phyloP scores from a whole-genome alignment of 2,329 filamentous ascomycete genomes.

The Fusarium cyanostomum region DNA sequence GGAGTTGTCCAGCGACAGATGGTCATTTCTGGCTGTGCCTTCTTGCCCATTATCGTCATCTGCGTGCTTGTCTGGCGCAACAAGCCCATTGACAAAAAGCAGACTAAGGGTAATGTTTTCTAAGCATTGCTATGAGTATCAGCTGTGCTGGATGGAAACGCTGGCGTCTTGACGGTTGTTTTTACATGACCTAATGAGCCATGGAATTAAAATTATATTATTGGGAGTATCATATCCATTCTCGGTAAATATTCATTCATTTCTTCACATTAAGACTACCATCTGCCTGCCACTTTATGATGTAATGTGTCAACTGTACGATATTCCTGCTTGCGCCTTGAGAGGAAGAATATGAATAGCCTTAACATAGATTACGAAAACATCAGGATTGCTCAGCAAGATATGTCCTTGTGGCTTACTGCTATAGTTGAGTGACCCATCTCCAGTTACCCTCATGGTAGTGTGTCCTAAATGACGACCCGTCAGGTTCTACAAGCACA shows the following conservation, averaged over 20 bases:
- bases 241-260: neutral
- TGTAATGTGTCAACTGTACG: too few species aligned
- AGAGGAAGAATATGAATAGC: too few species aligned
- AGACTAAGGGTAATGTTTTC: slow-evolving; percentile 63
- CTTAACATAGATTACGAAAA: too few species aligned
- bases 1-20: slow-evolving; percentile 60
- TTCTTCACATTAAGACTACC: neutral
- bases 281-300: neutral
- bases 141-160: neutral
- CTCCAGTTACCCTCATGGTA: too few species aligned
- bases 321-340: too few species aligned
- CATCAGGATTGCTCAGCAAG: neutral
- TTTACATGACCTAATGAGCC: neutral
- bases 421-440: too few species aligned
- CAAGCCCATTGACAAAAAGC: slow-evolving; percentile 57
- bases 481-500: too few species aligned
- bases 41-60: slow-evolving; percentile 47
- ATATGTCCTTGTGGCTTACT: too few species aligned
- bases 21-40: slow-evolving; percentile 51
- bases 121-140: slow-evolving; percentile 39
- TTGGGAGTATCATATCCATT: neutral
- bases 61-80: slow-evolving; percentile 60
- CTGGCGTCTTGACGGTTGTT: neutral
- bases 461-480: too few species aligned
- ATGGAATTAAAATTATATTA: neutral